Base-by-base conservation (phyloP, 164 flowering plant species). In the Nelumbo lutea region DNA sequence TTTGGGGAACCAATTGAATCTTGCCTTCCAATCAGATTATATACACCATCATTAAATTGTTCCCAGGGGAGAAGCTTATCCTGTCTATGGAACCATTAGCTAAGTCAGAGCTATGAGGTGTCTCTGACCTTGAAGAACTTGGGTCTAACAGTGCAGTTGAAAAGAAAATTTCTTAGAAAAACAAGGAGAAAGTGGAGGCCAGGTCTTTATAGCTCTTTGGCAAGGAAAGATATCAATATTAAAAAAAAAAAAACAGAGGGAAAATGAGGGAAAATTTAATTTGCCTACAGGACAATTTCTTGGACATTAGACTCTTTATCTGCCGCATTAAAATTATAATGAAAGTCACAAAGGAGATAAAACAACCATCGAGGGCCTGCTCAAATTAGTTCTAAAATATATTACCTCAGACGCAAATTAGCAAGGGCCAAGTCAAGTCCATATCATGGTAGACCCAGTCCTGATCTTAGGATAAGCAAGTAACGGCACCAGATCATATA, bases 81-180 rank as follows among this genome's bases (percentile, higher is more conserved):
- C 75, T 72, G 27, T 70, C 72, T 15, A 72, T n/a, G 10, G 83
- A 85, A 56, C 83, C 79, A 58, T 85, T 91, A 5, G 71, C 74
- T 1, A 90, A 83, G 72, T 79, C 83, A 68, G 75, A 79, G 78
- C 91, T 87, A 62, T 73, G 80, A 42, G 70, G 77, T n/a, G 93
- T 84, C 61, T 71, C 88, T 40, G 86, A 77, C n/a, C 78, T 77
- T 1, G 86, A 85, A 55, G 77, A 80, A 71, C 88, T 85, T 70
- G 81, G 73, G 66, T 78, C 88, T 96, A 90, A 77, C 68, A 81
- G 11, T 44, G 57, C 57, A 3, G 14, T 2, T 7, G 11, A 14
- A 1, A 50, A 6, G 53, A 50, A 50, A 9, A 8, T 3, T 13
- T 6, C 2, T 8, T 3, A 6, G 11, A 27, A 27, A 27, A 27